Percentiles rank a stretch among this genome's conserved stretches.
Conservation (phyloP, 148 eudicot species). For the Rheum nobile region DNA sequence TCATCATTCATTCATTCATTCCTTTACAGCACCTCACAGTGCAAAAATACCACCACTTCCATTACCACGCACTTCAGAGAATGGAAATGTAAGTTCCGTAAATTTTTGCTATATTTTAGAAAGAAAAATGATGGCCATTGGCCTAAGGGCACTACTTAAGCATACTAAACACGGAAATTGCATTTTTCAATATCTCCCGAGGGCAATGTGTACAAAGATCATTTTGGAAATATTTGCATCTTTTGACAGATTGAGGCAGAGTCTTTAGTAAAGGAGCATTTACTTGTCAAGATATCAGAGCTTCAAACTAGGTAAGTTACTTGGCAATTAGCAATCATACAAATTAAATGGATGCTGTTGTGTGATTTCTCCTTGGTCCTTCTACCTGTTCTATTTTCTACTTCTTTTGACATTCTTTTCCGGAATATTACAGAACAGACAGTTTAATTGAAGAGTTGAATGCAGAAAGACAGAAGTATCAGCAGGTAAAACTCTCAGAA, state of each 20-base stretch:
- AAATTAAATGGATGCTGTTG: neutral
- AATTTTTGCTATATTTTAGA: neutral
- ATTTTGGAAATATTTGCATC: neutral
- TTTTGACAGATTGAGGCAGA: slow-evolving; percentile 53
- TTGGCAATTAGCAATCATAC: neutral
- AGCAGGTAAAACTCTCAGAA: slow-evolving; percentile 39
- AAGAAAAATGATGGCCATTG: neutral
- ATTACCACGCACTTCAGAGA: slow-evolving; percentile 39
- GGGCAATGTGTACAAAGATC: too few relatives aligned
- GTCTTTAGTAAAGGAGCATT: slow-evolving; percentile 64
- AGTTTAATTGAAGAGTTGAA: slow-evolving; percentile 75
- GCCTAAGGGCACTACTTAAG: neutral
- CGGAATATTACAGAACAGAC: slow-evolving; percentile 46
- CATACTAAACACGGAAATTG: neutral
- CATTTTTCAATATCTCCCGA: too few relatives aligned
- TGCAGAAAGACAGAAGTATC: slow-evolving; percentile 57
- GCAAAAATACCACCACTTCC: slow-evolving; percentile 35
- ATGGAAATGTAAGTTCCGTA: slow-evolving; percentile 56
- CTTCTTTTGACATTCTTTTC: neutral
- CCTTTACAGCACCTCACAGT: slow-evolving; percentile 45
- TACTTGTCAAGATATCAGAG: slow-evolving; percentile 65
- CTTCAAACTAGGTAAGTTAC: slow-evolving; percentile 75
- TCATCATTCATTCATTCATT: slow-evolving; percentile 11
- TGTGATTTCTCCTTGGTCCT: neutral
- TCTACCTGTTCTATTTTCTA: neutral